Evolutionary conservation across 768 basidiomycete species (phyloP).

Genomic region (Lactarius hengduanensis): DNA sequence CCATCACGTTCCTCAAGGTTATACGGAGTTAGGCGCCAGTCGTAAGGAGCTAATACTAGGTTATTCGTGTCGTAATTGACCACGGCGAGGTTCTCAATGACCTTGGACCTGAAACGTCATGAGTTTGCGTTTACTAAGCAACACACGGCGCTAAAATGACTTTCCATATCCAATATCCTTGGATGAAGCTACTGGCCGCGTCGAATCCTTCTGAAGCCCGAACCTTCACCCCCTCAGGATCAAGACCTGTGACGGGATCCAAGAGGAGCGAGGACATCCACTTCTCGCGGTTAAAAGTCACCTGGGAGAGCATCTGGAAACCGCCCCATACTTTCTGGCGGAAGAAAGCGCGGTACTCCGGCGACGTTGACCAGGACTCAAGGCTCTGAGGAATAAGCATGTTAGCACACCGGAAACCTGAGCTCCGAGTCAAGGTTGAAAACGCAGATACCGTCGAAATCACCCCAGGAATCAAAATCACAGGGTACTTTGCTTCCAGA

Average conservation of each 20-base stretch:
- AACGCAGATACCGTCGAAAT: slow-evolving; percentile 68
- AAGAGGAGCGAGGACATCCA: slow-evolving; percentile 93
- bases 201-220: slow-evolving; percentile 91
- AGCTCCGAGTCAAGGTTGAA: too few relatives aligned
- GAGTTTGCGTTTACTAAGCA: neutral
- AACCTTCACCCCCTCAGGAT: slow-evolving; percentile 81
- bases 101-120: slow-evolving; percentile 63
- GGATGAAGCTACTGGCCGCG: slow-evolving; percentile 81
- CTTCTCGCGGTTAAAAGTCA: slow-evolving; percentile 77
- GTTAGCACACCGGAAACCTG: neutral
- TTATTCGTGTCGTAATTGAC: slow-evolving; percentile 93
- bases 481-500: slow-evolving; percentile 68
- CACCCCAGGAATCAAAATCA: slow-evolving; percentile 87
- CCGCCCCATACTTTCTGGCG: slow-evolving; percentile 85
- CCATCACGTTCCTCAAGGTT: slow-evolving; percentile 92
- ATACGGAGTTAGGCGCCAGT: slow-evolving; percentile 85
- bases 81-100: slow-evolving; percentile 91
- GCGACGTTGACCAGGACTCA: slow-evolving; percentile 91
- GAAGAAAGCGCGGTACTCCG: slow-evolving; percentile 85
- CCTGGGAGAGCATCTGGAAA: slow-evolving; percentile 80
- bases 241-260: slow-evolving; percentile 88
- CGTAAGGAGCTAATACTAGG: slow-evolving; percentile 79
- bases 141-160: slow-evolving; percentile 20
- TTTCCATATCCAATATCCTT: slow-evolving; percentile 94
- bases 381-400: slow-evolving; percentile 50